Evolutionary conservation across 768 basidiomycete species (phyloP).

Genomic region (Naganishia vishniacii): DNA sequence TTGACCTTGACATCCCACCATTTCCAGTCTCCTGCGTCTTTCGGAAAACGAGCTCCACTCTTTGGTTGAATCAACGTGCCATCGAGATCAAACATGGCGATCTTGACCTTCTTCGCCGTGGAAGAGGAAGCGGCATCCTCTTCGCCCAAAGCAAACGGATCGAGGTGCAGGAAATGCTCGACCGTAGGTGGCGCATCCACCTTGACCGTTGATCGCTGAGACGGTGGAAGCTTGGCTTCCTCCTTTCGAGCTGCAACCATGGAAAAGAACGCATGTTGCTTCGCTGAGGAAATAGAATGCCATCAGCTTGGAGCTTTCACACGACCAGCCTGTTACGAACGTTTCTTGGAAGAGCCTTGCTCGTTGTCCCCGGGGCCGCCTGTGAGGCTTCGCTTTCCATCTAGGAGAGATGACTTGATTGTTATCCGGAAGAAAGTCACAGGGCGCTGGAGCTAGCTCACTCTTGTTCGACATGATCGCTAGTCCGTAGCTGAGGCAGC

Average conservation of each 20-base stretch:
- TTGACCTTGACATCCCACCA: constrained; percentile 72
- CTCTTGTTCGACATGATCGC: constrained; percentile 12
- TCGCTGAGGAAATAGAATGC: background rate
- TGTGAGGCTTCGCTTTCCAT: background rate
- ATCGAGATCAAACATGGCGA: constrained; percentile 73
- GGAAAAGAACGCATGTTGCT: constrained; percentile 17
- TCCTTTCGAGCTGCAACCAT: constrained; percentile 13
- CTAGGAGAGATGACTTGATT: background rate
- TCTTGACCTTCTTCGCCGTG: constrained; percentile 48
- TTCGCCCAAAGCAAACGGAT: constrained; percentile 34
- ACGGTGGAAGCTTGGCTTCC: constrained; percentile 4
- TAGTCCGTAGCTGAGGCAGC: too few relatives aligned
- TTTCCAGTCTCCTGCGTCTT: constrained; percentile 55
- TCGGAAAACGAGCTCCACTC: constrained; percentile 49
- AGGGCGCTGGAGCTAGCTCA: background rate
- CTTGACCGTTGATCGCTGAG: constrained; percentile 1
- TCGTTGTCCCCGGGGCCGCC: background rate
- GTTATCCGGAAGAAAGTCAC: too few relatives aligned
- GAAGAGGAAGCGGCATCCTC: background rate
- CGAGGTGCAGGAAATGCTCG: constrained; percentile 43
- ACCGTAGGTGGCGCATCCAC: constrained; percentile 38
- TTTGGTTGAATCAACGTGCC: constrained; percentile 62
- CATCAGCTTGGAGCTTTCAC: background rate
- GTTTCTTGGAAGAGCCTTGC: constrained; percentile 8
- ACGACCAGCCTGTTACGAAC: background rate